A percentile compares a stretch with the other conserved stretches of the same genome.
phyloP scores from a whole-genome alignment of 2,329 filamentous ascomycete species.

The Aspergillus ochraceus region DNA sequence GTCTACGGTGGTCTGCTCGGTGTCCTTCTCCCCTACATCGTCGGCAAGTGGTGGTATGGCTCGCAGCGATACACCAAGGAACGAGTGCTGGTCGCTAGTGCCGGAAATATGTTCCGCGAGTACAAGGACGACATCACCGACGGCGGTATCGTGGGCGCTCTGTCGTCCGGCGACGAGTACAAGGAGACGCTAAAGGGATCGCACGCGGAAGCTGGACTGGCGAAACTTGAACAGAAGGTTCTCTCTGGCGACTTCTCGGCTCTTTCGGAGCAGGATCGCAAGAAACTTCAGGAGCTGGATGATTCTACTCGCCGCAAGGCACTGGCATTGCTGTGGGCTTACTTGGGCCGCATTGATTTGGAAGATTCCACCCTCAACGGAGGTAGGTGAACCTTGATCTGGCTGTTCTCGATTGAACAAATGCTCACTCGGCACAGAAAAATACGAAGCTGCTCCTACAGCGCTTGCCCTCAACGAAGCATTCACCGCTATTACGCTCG shows the following conservation, averaged over 20 bases:
- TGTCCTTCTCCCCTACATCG: constrained; percentile 85
- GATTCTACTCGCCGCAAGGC: constrained; percentile 80
- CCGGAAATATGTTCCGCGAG: constrained; percentile 90
- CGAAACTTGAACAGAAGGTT: constrained; percentile 80
- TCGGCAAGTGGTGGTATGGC: constrained; percentile 99
- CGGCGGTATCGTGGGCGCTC: constrained; percentile 73
- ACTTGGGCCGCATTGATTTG: constrained; percentile 84
- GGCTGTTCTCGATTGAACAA: background rate
- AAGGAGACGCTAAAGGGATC: constrained; percentile 72
- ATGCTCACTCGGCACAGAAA: constrained; percentile 53
- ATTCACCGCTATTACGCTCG: constrained; percentile 81
- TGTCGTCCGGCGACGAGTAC: constrained; percentile 87
- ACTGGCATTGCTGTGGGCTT: constrained; percentile 89
- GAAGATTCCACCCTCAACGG: constrained; percentile 74
- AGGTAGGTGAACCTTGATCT: constrained; percentile 35
- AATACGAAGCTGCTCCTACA: constrained; percentile 84
- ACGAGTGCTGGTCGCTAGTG: constrained; percentile 86
- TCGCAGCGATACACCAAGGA: constrained; percentile 92
- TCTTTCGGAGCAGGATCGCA: constrained; percentile 71
- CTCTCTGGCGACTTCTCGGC: constrained; percentile 60
- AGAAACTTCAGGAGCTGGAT: constrained; percentile 76
- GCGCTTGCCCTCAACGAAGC: constrained; percentile 83
- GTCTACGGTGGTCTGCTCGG: constrained; percentile 87
- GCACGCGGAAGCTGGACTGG: constrained; percentile 75
- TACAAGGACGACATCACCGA: constrained; percentile 83